Evolutionary conservation across 2,329 filamentous ascomycete species (phyloP).

Genomic region (Fusarium sambucinum): DNA sequence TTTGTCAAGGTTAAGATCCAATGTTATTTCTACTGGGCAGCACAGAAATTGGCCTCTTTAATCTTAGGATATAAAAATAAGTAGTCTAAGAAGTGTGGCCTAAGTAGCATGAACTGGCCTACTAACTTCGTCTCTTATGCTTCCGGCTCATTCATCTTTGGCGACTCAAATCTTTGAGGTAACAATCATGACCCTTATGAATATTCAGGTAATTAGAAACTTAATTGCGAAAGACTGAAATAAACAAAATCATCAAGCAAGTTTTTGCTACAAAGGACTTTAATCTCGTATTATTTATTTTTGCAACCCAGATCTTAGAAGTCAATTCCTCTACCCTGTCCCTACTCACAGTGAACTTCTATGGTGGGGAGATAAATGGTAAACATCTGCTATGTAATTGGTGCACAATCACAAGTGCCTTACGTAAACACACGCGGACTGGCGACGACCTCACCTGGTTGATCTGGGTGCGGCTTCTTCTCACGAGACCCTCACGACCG

Average conservation of each 20-base stretch:
- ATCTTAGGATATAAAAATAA: too few species aligned
- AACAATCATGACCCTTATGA: background rate
- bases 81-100: too few species aligned
- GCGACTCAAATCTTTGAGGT: too few species aligned
- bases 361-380: constrained; percentile 30
- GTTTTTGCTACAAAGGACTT: background rate
- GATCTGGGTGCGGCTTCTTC: constrained; percentile 43
- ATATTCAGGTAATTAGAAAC: background rate
- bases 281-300: background rate
- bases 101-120: too few species aligned
- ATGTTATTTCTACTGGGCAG: too few species aligned
- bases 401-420: constrained; percentile 27
- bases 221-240: background rate
- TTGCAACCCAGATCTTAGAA: background rate
- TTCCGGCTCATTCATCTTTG: too few species aligned
- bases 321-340: background rate
- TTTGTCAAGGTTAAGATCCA: background rate
- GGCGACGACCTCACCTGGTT: constrained; percentile 49
- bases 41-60: too few species aligned
- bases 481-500: constrained; percentile 46
- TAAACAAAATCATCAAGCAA: background rate
- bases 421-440: constrained; percentile 49
- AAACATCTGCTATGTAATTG: constrained; percentile 43
- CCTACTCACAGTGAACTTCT: background rate
- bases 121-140: too few species aligned